These are phyloP conservation scores for Rhizoclosmatium sp. DNA, from an alignment of 192 early-diverging fungal genomes.

Conservation along the genomic window DNA sequence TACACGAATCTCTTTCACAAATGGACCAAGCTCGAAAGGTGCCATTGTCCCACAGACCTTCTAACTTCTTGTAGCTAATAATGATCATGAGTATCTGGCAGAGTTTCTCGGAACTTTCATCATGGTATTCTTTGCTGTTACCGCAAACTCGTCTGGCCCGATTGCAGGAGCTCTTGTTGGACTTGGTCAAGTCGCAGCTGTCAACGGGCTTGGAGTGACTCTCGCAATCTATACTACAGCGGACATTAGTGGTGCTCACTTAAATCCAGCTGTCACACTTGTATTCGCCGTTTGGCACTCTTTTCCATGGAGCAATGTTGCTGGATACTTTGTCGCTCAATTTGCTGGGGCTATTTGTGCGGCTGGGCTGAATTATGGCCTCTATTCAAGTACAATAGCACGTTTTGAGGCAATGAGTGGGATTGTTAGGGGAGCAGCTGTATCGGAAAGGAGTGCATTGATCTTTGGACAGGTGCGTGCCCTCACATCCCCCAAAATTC, in stretches of 20 bases:
- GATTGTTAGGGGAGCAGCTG: slow-evolving; percentile 30
- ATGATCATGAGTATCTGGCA: slow-evolving; percentile 18
- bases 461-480: slow-evolving; percentile 34
- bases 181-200: slow-evolving; percentile 36
- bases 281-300: slow-evolving; percentile 21
- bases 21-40: no score
- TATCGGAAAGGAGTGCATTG: slow-evolving; percentile 37
- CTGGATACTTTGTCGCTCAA: slow-evolving; percentile 40
- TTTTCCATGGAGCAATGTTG: slow-evolving; percentile 40
- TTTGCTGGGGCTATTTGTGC: slow-evolving; percentile 43
- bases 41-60: no score
- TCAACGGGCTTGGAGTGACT: slow-evolving; percentile 44
- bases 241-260: slow-evolving; percentile 46
- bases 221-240: slow-evolving; percentile 44
- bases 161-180: slow-evolving; percentile 31
- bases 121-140: slow-evolving; percentile 43
- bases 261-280: slow-evolving; percentile 48
- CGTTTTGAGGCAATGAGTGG: slow-evolving; percentile 31
- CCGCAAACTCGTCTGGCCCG: slow-evolving; percentile 12
- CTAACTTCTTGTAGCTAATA: no score
- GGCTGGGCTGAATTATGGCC: slow-evolving; percentile 37
- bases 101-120: slow-evolving; percentile 51
- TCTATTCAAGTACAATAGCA: slow-evolving; percentile 23
- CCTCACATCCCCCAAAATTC: no score
- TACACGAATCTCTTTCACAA: no score